These are phyloP conservation scores for Jaltomata sinuosa DNA, from an alignment of 257 asterid genomes.

Conservation along the genomic window DNA sequence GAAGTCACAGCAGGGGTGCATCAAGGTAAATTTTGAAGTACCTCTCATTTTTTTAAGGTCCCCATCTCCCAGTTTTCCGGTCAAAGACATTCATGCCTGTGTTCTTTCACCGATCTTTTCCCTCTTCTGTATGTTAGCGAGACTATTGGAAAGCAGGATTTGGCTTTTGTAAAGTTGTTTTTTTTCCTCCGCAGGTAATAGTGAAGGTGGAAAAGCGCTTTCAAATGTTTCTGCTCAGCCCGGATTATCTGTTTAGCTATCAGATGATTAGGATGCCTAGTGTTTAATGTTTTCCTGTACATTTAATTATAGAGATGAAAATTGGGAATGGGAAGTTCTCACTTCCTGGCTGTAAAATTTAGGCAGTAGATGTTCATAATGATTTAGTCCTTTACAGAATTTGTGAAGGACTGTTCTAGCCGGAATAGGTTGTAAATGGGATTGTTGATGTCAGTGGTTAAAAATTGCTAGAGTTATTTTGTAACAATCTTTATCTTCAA, in stretches of 20 bases:
- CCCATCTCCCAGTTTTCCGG: neutral
- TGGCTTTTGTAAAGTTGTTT: neutral
- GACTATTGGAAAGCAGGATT: neutral
- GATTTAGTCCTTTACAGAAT: constrained; percentile 37
- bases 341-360: constrained; percentile 36
- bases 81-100: neutral
- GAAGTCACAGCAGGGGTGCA: constrained; percentile 40
- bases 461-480: neutral
- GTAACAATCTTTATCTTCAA: neutral
- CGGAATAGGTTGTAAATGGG: constrained; percentile 10
- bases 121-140: neutral
- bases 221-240: constrained; percentile 9
- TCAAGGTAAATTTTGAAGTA: constrained; percentile 28
- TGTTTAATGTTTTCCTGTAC: constrained; percentile 21
- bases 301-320: constrained; percentile 22
- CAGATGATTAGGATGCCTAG: constrained; percentile 4
- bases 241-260: constrained; percentile 1
- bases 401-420: neutral
- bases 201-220: constrained; percentile 9
- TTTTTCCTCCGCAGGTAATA: neutral
- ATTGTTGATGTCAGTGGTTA: neutral
- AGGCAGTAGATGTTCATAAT: constrained; percentile 53
- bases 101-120: neutral
- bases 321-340: constrained; percentile 25
- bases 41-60: neutral